Evolutionary conservation across 192 early-diverging fungal genomes (phyloP), one percentile per base, ranked within the genome.

Genomic region (Spizellomyces punctatus): DNA sequence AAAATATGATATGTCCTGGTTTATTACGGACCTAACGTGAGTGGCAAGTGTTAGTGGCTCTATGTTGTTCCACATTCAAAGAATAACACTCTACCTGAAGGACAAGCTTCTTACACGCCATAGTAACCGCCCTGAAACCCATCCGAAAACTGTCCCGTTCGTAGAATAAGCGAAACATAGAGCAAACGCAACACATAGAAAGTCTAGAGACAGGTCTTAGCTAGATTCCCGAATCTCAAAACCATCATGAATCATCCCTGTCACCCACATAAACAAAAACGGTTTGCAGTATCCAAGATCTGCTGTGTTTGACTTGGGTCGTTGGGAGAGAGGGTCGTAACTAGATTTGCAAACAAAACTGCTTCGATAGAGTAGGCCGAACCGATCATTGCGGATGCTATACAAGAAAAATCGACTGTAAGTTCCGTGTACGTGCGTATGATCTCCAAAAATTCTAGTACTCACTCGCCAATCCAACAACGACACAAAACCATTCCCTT

Each of bases 291-390:
- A 56, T 56, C 54, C 54, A 56, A 56, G 22, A 22, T 22, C n/a
- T n/a, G n/a, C n/a, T 7, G n/a, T n/a, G 54, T 22, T 22, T 56
- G n/a, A 56, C 54, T 56, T n/a, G 82, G 78, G 8, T 81, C 60
- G 19, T 47, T 56, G 54, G 22, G n/a, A 56, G n/a, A 19, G 46
- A 76, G 46, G 14, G 43, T 48, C 7, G 75, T 73, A 6, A 78
- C 36, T 5, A 80, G 19, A 50, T 56, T 76, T 12, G 72, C 5
- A 27, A 67, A 66, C 2, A 79, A 7, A 16, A 89, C 71, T 14
- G 82, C 68, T 91, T 90, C 54, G 54, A 56, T 56, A 7, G 54
- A 56, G 22, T 19, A 56, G n/a, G 54, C 54, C 7, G 54, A n/a
- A 56, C 54, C 54, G 54, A 56, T 56, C n/a, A n/a, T 19, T 19